Base-by-base conservation (phyloP, 2,329 filamentous ascomycete species). In the Monosporascus sp. region DNA sequence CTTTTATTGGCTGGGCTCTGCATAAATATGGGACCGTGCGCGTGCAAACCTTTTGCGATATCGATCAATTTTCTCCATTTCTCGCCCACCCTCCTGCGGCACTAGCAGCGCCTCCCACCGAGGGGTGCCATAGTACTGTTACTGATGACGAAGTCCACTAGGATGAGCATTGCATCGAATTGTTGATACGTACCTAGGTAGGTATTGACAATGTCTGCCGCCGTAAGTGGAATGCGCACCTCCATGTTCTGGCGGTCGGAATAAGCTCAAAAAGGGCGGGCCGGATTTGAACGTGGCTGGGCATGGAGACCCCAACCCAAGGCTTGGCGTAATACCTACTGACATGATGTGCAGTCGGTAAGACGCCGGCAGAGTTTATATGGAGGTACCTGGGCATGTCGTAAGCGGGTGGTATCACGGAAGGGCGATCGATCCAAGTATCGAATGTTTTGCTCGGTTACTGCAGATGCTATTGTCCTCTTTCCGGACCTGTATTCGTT, bases 31-130 rank as follows among this genome's bases (percentile, higher is more conserved):
- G 55, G 57, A 28, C 35, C 15, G 37, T 15, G 48, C 56, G 59
- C 60, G 50, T 59, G 59, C 50, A 56, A 54, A 55, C 56, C 55
- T 59, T 53, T 50, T 46, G 51, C 55, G 55, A 63, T 63, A 63
- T 63, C 60, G 61, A 59, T 18, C 20, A 31, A 9, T 17, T 31
- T 17, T 24, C 9, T 48, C 45, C 4, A 15, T 3, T 43, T 20
- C 9, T 14, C n/a, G 31, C 11, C 31, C 11, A 9, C 9, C 31
- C 31, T 9, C 9, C 4, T 5, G 9, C 18, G 40, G n/a, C 18
- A 43, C 17, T 43, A 43, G 24, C 20, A 28, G 15, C 43, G 20
- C 7, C 43, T 18, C 20, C 17, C 18, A 8, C 18, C 18, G 17
- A 20, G 40, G 40, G 40, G n/a, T 14, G 31, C 31, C 31, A 35